Conservation (phyloP, 78 protist genomes). For the Neovahlkampfia damariscottae region DNA sequence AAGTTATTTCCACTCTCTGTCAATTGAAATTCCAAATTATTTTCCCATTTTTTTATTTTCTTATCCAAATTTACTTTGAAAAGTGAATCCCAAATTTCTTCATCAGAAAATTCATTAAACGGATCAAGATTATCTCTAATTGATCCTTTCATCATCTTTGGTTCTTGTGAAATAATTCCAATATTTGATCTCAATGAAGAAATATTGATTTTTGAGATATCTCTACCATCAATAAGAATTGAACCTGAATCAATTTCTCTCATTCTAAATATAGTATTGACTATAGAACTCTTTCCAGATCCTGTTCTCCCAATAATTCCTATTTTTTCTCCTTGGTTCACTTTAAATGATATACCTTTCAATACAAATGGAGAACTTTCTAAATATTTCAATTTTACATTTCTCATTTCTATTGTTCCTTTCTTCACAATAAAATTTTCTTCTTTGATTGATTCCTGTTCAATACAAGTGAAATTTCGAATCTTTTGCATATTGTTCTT, state of each 20-base stretch:
- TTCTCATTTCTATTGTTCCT: too few species aligned
- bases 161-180: constrained; percentile 67
- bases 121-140: constrained; percentile 42
- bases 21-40: neutral
- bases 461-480: too few species aligned
- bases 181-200: constrained; percentile 21
- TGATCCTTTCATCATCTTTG: constrained; percentile 43
- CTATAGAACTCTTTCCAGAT: constrained; percentile 38
- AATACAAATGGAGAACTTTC: too few species aligned
- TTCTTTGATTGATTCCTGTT: too few species aligned
- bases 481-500: too few species aligned
- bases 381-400: too few species aligned
- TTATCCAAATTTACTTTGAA: constrained; percentile 37
- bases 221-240: constrained; percentile 34
- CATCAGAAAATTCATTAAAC: constrained; percentile 33
- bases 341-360: too few species aligned
- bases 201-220: constrained; percentile 5
- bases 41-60: too few species aligned
- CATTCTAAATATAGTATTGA: constrained; percentile 36
- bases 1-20: constrained; percentile 40
- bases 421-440: too few species aligned
- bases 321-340: constrained; percentile 54
- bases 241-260: constrained; percentile 72
- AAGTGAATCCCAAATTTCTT: constrained; percentile 43
- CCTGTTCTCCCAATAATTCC: constrained; percentile 85